These are phyloP conservation scores for Heliamphora ciliata DNA, from an alignment of 179 eudicot genomes.

Conservation along the genomic window DNA sequence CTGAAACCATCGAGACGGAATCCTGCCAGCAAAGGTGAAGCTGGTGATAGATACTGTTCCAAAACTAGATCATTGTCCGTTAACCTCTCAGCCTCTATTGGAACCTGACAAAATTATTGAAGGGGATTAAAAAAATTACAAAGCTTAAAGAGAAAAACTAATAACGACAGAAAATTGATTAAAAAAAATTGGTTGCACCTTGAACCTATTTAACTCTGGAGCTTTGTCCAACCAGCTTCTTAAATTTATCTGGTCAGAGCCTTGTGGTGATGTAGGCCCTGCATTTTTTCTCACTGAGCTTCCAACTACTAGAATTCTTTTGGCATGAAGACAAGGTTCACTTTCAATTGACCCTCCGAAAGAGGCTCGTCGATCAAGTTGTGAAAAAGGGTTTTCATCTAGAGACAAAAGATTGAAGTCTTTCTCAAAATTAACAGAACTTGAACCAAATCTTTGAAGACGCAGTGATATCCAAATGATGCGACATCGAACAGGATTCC, in stretches of 20 bases:
- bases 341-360: constrained; percentile 55
- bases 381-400: constrained; percentile 79
- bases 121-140: neutral
- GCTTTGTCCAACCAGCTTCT: constrained; percentile 70
- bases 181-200: constrained; percentile 40
- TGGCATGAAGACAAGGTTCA: constrained; percentile 83
- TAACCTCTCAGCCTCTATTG: constrained; percentile 74
- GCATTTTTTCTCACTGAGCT: constrained; percentile 43
- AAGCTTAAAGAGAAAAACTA: neutral
- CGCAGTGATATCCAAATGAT: constrained; percentile 72
- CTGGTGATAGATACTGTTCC: constrained; percentile 73
- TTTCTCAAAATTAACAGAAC: constrained; percentile 59
- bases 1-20: constrained; percentile 82
- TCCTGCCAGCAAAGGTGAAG: constrained; percentile 82
- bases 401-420: constrained; percentile 66
- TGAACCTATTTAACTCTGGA: constrained; percentile 78
- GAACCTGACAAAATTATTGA: constrained; percentile 49
- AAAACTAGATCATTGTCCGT: constrained; percentile 64
- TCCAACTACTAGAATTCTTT: constrained; percentile 69
- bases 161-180: neutral
- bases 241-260: constrained; percentile 55
- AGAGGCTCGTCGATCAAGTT: constrained; percentile 64
- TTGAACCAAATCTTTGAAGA: constrained; percentile 66
- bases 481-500: constrained; percentile 74
- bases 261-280: constrained; percentile 40